Percentiles rank a stretch among this genome's conserved stretches.
Conservation (phyloP, 164 flowering plant species). For the Hamamelis virginiana region DNA sequence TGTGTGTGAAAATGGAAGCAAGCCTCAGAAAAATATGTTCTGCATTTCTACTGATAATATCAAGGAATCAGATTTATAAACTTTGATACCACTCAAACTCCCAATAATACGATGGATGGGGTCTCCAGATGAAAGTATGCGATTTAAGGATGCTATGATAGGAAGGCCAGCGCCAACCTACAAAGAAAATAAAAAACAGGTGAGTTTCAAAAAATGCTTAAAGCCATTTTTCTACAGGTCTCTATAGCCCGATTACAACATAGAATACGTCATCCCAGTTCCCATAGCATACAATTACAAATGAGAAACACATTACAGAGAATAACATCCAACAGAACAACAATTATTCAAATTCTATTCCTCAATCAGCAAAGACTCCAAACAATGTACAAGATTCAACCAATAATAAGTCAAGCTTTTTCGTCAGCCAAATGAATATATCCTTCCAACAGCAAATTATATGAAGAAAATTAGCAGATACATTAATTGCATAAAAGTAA, state of each 20-base stretch:
- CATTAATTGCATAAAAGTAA: too few species aligned
- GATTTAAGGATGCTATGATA: slow-evolving; percentile 72
- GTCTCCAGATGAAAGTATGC: slow-evolving; percentile 80
- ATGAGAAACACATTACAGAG: too few species aligned
- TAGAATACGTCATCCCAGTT: too few species aligned
- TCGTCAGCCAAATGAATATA: neutral
- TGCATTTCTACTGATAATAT: neutral
- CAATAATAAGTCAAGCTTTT: neutral
- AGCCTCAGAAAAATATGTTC: neutral
- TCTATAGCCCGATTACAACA: too few species aligned
- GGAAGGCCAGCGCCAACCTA: slow-evolving; percentile 99
- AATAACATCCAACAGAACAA: too few species aligned
- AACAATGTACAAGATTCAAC: neutral
- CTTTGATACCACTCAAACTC: slow-evolving; percentile 77
- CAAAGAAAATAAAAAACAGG: neutral
- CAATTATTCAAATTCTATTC: neutral
- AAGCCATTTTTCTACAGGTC: too few species aligned
- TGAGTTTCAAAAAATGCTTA: too few species aligned
- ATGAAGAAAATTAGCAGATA: too few species aligned
- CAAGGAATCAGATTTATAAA: neutral
- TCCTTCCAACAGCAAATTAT: neutral
- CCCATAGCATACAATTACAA: too few species aligned
- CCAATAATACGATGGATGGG: slow-evolving; percentile 64
- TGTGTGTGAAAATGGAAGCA: slow-evolving; percentile 1
- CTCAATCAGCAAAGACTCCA: neutral